Percentiles rank a stretch among this genome's conserved stretches.
These are phyloP conservation scores for Aspergillus ellipticus DNA, from an alignment of 495 filamentous ascomycete genomes.

Conservation along the genomic window DNA sequence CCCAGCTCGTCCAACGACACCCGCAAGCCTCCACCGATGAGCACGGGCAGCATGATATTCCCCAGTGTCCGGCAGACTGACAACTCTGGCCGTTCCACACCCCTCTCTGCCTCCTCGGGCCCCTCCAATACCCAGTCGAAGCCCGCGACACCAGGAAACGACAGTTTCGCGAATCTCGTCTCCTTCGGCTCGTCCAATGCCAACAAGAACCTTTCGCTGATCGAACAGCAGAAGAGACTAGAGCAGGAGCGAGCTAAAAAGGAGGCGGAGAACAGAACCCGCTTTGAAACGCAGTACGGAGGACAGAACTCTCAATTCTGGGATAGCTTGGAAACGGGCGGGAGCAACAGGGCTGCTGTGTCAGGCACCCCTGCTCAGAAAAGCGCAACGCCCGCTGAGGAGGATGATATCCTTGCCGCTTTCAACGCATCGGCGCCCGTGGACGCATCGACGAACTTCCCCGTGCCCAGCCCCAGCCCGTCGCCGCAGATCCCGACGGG, in stretches of 20 bases:
- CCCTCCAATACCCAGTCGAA: constrained; percentile 49
- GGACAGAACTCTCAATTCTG: constrained; percentile 61
- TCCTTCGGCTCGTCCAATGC: constrained; percentile 66
- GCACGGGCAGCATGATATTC: constrained; percentile 55
- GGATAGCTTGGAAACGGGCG: constrained; percentile 57
- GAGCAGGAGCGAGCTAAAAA: constrained; percentile 73
- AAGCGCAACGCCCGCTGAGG: constrained; percentile 33
- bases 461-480: constrained; percentile 38
- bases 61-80: constrained; percentile 55
- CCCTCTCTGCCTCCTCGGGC: constrained; percentile 54
- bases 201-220: constrained; percentile 66
- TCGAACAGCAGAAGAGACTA: constrained; percentile 79
- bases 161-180: constrained; percentile 89
- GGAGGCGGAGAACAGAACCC: constrained; percentile 65
- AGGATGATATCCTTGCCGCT: constrained; percentile 61
- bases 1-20: constrained; percentile 31
- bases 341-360: constrained; percentile 31
- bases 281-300: constrained; percentile 71
- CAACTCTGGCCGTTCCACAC: constrained; percentile 66
- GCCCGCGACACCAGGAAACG: constrained; percentile 59
- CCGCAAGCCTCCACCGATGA: constrained; percentile 48
- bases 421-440: constrained; percentile 60
- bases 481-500: constrained; percentile 25
- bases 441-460: constrained; percentile 59
- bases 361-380: constrained; percentile 50